phyloP scores from a whole-genome alignment of 257 asterid species.

The Ilex asprella region DNA sequence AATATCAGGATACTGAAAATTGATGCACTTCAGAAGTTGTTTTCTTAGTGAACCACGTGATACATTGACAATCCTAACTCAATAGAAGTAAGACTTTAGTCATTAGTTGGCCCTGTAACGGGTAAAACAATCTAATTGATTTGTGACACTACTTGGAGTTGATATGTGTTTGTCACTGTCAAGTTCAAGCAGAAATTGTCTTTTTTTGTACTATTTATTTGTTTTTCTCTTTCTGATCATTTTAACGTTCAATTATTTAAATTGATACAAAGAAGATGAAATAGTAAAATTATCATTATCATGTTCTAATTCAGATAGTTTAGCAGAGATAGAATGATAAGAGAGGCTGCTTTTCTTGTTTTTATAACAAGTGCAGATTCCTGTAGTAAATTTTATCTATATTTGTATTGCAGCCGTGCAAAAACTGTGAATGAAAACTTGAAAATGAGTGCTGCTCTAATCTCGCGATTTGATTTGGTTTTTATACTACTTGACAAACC shows the following conservation, averaged over 20 bases:
- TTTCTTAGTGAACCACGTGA: neutral
- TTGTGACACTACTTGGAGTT: neutral
- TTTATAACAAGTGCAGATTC: neutral
- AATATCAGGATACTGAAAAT: neutral
- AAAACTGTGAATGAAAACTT: slow-evolving; percentile 98
- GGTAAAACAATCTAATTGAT: too few relatives aligned
- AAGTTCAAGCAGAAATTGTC: neutral
- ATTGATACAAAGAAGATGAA: slow-evolving; percentile 3
- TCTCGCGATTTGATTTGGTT: slow-evolving; percentile 96
- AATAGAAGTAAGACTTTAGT: neutral
- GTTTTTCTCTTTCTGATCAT: neutral
- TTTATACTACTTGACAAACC: slow-evolving; percentile 97
- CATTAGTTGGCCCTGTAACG: too few relatives aligned
- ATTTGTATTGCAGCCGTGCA: slow-evolving; percentile 77
- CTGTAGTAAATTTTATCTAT: neutral
- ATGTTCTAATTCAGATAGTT: slow-evolving; percentile 10
- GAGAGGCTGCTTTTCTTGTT: neutral
- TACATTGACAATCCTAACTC: neutral
- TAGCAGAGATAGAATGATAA: neutral
- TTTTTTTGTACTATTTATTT: neutral
- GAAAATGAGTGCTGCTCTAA: slow-evolving; percentile 91
- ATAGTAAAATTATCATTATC: slow-evolving; percentile 4
- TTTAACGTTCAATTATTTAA: slow-evolving; percentile 6
- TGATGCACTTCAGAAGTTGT: neutral
- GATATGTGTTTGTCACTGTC: neutral